phyloP scores from a whole-genome alignment of 73 alveolate genomes.

The Paraurostyla sp. region DNA sequence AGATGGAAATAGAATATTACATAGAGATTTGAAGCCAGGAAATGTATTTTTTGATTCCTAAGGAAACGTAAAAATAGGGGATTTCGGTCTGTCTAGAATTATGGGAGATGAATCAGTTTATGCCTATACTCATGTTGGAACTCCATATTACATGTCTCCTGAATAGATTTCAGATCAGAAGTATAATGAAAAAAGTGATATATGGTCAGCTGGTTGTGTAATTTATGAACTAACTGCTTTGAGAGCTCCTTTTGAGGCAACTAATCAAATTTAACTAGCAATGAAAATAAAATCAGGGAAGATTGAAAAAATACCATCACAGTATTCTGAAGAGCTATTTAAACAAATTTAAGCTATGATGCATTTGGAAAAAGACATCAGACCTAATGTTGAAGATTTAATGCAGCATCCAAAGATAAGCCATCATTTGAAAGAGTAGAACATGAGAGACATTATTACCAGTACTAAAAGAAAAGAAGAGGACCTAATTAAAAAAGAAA shows the following conservation, averaged over 20 bases:
- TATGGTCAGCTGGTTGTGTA: slow-evolving; percentile 80
- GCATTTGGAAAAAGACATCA: slow-evolving; percentile 58
- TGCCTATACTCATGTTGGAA: slow-evolving; percentile 77
- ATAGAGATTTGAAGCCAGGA: slow-evolving; percentile 93
- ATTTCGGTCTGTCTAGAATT: slow-evolving; percentile 87
- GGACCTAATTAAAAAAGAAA: slow-evolving; percentile 31
- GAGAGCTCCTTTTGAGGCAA: slow-evolving; percentile 78
- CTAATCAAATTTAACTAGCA: slow-evolving; percentile 75
- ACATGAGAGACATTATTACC: slow-evolving; percentile 48
- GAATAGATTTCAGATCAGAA: slow-evolving; percentile 67
- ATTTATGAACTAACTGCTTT: slow-evolving; percentile 69
- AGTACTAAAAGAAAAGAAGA: slow-evolving; percentile 67
- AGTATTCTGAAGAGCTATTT: slow-evolving; percentile 66
- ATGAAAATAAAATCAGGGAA: slow-evolving; percentile 74
- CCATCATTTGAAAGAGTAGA: slow-evolving; percentile 56
- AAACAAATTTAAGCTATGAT: slow-evolving; percentile 63
- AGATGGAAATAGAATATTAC: slow-evolving; percentile 84
- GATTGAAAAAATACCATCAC: slow-evolving; percentile 58
- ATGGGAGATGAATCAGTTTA: slow-evolving; percentile 74
- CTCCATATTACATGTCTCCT: slow-evolving; percentile 80
- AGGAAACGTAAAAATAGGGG: slow-evolving; percentile 85
- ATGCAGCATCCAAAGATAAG: slow-evolving; percentile 63
- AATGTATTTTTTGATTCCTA: slow-evolving; percentile 86
- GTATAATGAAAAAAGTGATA: slow-evolving; percentile 76
- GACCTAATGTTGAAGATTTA: slow-evolving; percentile 73